phyloP scores from a whole-genome alignment of 805 yeast species.

The Spathaspora passalidarum region DNA sequence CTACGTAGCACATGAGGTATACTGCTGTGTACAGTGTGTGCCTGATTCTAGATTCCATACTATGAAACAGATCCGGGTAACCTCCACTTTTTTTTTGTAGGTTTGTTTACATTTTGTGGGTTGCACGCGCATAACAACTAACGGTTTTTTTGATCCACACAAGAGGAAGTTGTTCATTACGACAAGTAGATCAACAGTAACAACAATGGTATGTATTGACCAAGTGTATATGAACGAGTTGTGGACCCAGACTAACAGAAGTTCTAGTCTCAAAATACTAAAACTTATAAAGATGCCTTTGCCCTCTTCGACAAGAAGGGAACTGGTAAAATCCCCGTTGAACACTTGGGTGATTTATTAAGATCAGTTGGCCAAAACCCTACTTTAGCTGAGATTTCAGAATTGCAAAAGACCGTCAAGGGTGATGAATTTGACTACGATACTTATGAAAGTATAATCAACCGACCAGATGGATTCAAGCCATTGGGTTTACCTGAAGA shows the following conservation, averaged over 20 bases:
- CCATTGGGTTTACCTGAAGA: slow-evolving; percentile 87
- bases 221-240: background rate
- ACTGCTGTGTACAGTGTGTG: too few relatives aligned
- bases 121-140: slow-evolving; percentile 2
- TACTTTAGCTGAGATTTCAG: slow-evolving; percentile 79
- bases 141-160: slow-evolving; percentile 1
- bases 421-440: slow-evolving; percentile 66
- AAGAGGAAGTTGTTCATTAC: background rate
- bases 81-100: too few relatives aligned
- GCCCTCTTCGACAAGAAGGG: slow-evolving; percentile 96
- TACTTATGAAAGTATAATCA: slow-evolving; percentile 70
- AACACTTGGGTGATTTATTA: slow-evolving; percentile 85
- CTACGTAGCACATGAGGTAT: too few relatives aligned
- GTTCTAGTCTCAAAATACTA: slow-evolving; percentile 39
- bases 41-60: too few relatives aligned
- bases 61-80: too few relatives aligned
- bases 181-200: background rate
- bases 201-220: background rate
- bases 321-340: slow-evolving; percentile 82
- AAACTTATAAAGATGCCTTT: slow-evolving; percentile 82
- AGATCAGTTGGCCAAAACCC: slow-evolving; percentile 99
- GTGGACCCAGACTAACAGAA: slow-evolving; percentile 15
- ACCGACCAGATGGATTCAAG: slow-evolving; percentile 86
- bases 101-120: slow-evolving; percentile 3
- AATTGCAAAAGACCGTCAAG: slow-evolving; percentile 40